A percentile compares a stretch with the other conserved stretches of the same genome.
Conservation (phyloP, 441 rosid species). For the Erodium chrysanthum region DNA sequence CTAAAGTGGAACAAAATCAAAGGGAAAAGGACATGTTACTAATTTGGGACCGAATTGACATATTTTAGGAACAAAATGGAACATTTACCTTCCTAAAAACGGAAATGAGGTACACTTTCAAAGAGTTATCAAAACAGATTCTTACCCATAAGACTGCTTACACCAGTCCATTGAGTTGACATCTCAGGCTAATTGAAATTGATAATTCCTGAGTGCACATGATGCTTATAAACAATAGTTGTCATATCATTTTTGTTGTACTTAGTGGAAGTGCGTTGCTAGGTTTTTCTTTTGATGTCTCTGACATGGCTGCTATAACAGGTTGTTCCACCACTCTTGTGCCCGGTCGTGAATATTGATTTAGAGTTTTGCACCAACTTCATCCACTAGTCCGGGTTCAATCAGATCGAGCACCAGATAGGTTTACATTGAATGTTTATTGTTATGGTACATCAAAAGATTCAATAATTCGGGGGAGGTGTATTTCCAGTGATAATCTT, state of each 20-base stretch:
- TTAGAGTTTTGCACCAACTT: neutral
- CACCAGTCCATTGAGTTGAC: neutral
- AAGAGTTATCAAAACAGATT: too few relatives aligned
- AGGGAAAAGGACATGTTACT: too few relatives aligned
- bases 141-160: too few relatives aligned
- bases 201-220: neutral
- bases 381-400: neutral
- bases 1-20: too few relatives aligned
- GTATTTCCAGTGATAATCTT: neutral
- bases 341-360: neutral
- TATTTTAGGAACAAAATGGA: too few relatives aligned
- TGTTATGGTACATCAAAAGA: neutral
- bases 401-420: neutral
- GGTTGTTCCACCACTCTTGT: neutral
- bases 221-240: neutral
- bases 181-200: constrained; percentile 1
- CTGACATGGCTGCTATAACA: neutral
- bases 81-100: too few relatives aligned
- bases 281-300: neutral
- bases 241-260: neutral
- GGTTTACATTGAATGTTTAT: neutral
- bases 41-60: too few relatives aligned
- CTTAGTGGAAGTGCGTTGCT: neutral
- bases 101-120: too few relatives aligned
- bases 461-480: neutral